These are phyloP conservation scores for Boletus sensibilis DNA, from an alignment of 768 basidiomycete species.

Conservation along the genomic window DNA sequence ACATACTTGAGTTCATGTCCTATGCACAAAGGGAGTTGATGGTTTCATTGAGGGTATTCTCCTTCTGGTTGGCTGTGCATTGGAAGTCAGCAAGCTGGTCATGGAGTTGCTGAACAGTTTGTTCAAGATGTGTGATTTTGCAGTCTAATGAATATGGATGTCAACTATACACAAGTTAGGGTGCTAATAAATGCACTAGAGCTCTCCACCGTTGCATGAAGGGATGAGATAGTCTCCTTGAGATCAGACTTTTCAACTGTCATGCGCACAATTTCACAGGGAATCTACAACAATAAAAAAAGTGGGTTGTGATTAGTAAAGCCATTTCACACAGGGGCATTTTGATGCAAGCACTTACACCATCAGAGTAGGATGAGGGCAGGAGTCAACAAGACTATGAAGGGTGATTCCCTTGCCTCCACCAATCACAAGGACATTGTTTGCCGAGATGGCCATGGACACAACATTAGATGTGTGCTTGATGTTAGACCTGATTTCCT, in stretches of 20 bases:
- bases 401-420: slow-evolving; percentile 3
- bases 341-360: background rate
- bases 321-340: too few relatives aligned
- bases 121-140: too few relatives aligned
- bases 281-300: background rate
- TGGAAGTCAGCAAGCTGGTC: background rate
- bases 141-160: background rate
- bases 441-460: slow-evolving; percentile 4
- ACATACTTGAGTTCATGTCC: background rate
- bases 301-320: background rate
- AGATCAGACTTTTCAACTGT: too few relatives aligned
- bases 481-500: background rate
- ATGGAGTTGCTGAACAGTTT: too few relatives aligned
- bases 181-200: background rate
- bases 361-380: background rate
- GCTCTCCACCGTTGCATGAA: background rate
- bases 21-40: background rate
- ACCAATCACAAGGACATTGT: background rate
- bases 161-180: background rate
- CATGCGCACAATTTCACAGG: background rate
- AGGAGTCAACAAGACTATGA: background rate
- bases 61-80: background rate
- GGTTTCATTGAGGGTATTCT: background rate
- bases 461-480: background rate
- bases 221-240: too few relatives aligned